Percentiles rank a stretch among this genome's conserved stretches.
Evolutionary conservation across 306 rosid species (phyloP).

Genomic region (Chamaecrista fasciculata): DNA sequence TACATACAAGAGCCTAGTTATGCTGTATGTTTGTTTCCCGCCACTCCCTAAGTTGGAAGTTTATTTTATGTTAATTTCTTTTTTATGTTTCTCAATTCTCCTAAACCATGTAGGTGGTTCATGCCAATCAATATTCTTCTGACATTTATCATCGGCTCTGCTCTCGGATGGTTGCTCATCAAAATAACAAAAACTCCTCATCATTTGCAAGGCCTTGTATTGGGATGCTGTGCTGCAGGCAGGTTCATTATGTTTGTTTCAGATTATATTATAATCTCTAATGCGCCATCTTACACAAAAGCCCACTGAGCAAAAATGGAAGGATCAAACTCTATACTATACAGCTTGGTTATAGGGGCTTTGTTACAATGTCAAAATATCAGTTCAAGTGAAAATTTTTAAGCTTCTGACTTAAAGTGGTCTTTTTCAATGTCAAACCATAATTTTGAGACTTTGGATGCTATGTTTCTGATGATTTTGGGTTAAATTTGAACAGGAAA

Average conservation of each 20-base stretch:
- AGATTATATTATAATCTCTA: neutral
- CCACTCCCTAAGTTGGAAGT: neutral
- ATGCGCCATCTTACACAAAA: neutral
- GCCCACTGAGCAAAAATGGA: neutral
- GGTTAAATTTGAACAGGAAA: slow-evolving; percentile 28
- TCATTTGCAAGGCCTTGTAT: slow-evolving; percentile 45
- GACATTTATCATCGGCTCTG: slow-evolving; percentile 42
- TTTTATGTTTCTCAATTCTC: slow-evolving; percentile 14
- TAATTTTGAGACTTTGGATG: neutral
- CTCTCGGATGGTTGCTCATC: slow-evolving; percentile 40
- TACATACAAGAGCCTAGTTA: slow-evolving; percentile 31
- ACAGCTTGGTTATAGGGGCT: neutral
- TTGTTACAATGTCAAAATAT: neutral
- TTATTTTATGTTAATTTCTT: neutral
- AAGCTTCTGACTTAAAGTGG: no score
- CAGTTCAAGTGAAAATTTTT: neutral
- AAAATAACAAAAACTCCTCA: slow-evolving; percentile 44
- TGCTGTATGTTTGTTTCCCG: slow-evolving; percentile 35
- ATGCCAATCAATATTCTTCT: slow-evolving; percentile 49
- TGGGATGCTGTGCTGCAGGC: slow-evolving; percentile 52
- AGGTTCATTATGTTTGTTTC: no score
- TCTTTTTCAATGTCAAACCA: no score
- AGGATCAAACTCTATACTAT: neutral
- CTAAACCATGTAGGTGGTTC: slow-evolving; percentile 41
- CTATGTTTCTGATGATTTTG: neutral